These are phyloP conservation scores for Mrakia blollopis DNA, from an alignment of 768 basidiomycete species.

Conservation along the genomic window DNA sequence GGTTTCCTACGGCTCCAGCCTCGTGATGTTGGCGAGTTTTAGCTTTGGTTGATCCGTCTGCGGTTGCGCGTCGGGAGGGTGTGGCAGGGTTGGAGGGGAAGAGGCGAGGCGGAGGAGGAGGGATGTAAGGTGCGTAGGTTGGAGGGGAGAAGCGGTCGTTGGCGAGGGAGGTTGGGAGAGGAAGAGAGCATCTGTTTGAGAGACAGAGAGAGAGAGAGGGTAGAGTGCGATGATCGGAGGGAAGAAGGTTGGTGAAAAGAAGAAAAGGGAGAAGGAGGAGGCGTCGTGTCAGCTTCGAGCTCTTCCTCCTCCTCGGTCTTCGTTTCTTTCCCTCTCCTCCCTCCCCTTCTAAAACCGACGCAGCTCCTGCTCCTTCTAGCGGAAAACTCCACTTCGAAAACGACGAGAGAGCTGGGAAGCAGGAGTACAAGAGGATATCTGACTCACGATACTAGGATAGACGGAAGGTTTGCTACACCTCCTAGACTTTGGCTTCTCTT, in stretches of 20 bases:
- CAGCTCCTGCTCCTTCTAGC: background rate
- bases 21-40: too few relatives aligned
- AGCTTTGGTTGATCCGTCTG: background rate
- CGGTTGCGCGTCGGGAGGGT: background rate
- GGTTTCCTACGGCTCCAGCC: background rate
- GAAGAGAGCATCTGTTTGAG: background rate
- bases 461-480: slow-evolving; percentile 7
- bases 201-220: background rate
- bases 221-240: background rate
- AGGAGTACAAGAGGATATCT: background rate
- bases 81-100: slow-evolving; percentile 20
- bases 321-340: background rate
- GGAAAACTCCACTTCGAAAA: background rate
- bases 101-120: slow-evolving; percentile 10
- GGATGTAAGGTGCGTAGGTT: background rate
- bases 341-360: background rate
- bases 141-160: slow-evolving; percentile 21
- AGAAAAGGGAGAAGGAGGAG: background rate
- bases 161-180: background rate
- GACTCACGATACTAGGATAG: slow-evolving; percentile 8
- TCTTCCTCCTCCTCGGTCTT: background rate
- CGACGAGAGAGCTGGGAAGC: background rate
- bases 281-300: background rate
- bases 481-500: slow-evolving; percentile 1
- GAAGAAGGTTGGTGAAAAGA: background rate